phyloP scores from a whole-genome alignment of 306 rosid genomes.

The Purshia tridentata region DNA sequence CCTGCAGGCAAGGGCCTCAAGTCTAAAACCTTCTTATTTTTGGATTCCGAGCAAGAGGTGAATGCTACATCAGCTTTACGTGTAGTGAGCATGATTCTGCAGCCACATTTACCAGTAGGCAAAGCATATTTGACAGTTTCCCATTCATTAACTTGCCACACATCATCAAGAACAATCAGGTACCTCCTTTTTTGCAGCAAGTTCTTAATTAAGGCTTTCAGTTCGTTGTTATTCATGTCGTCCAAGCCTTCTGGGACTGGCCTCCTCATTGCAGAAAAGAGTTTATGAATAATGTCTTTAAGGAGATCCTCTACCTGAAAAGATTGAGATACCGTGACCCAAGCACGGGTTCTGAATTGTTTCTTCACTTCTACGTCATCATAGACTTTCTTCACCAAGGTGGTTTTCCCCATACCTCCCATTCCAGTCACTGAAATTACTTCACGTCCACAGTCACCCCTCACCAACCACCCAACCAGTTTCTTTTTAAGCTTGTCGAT shows the following conservation, averaged over 20 bases:
- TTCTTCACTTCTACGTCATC: conserved; percentile 52
- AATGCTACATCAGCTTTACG: conserved; percentile 48
- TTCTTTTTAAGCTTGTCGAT: conserved; percentile 48
- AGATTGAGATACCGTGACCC: conserved; percentile 65
- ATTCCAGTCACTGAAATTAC: conserved; percentile 58
- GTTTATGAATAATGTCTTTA: conserved; percentile 37
- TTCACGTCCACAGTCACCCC: conserved; percentile 31
- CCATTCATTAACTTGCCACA: conserved; percentile 57
- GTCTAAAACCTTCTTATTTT: conserved; percentile 37
- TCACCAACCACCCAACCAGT: conserved; percentile 39
- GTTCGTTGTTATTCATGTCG: conserved; percentile 32
- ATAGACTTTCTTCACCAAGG: conserved; percentile 56
- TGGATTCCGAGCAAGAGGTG: conserved; percentile 35
- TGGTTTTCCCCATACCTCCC: conserved; percentile 72
- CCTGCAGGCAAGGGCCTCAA: conserved; percentile 44
- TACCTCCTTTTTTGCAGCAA: conserved; percentile 46
- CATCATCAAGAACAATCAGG: conserved; percentile 59
- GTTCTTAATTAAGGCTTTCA: conserved; percentile 41
- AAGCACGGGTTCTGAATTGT: conserved; percentile 52
- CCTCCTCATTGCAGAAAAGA: conserved; percentile 17
- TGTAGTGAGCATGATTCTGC: conserved; percentile 61
- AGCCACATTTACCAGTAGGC: conserved; percentile 44
- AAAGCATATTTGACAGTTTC: conserved; percentile 54
- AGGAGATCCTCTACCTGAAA: conserved; percentile 41
- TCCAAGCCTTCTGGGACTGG: conserved; percentile 44